These are phyloP conservation scores for Linum trigynum DNA, from an alignment of 345 rosid species.

Conservation along the genomic window DNA sequence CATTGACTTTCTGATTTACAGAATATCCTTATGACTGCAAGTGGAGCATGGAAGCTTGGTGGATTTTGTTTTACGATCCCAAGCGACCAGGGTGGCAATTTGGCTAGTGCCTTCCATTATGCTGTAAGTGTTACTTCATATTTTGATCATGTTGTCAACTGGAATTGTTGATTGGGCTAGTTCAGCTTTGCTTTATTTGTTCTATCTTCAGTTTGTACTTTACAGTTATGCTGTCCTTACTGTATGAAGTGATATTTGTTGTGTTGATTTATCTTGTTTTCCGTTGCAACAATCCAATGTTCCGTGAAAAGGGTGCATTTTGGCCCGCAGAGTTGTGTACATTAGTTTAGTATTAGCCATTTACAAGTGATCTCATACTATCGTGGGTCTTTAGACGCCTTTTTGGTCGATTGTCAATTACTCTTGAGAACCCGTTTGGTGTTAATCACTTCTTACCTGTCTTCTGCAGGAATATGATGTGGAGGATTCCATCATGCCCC, in stretches of 20 bases:
- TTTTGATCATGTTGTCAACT: constrained; percentile 1
- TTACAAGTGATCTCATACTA: neutral
- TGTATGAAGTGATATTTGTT: too few relatives aligned
- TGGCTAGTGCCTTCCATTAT: constrained; percentile 65
- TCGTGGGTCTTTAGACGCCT: neutral
- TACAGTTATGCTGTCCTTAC: too few relatives aligned
- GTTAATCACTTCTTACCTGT: constrained; percentile 14
- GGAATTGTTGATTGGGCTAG: neutral
- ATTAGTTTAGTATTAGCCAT: too few relatives aligned
- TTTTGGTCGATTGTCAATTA: neutral
- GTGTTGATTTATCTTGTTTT: too few relatives aligned
- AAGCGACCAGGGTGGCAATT: constrained; percentile 50
- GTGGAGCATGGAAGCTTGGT: constrained; percentile 98
- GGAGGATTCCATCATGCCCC: constrained; percentile 88
- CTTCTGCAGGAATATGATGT: constrained; percentile 75
- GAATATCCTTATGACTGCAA: constrained; percentile 79
- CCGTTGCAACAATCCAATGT: too few relatives aligned
- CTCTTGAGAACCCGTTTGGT: neutral
- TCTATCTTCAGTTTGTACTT: too few relatives aligned
- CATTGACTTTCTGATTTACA: constrained; percentile 24
- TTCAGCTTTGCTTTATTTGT: neutral
- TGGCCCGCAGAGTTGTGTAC: neutral
- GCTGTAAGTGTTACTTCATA: constrained; percentile 46
- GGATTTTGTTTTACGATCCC: constrained; percentile 89
- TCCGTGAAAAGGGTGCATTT: too few relatives aligned